A percentile compares a stretch with the other conserved stretches of the same genome.
Evolutionary conservation across 495 filamentous ascomycete genomes (phyloP).

Genomic region (Immersiella caudata): DNA sequence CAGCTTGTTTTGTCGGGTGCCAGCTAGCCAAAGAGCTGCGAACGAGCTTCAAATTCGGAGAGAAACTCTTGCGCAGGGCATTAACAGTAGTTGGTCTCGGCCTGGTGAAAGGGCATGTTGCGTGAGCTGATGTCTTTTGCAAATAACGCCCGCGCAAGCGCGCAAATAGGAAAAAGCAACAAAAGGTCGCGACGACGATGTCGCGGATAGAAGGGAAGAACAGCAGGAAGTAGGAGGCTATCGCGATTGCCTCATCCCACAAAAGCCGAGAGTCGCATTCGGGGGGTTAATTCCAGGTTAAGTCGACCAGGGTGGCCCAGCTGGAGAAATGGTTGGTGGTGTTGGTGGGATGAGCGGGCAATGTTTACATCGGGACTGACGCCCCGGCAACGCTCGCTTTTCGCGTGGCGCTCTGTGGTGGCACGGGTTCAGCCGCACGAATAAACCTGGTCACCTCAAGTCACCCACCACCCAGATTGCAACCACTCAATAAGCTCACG

Average conservation of each 20-base stretch:
- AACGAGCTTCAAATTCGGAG: neutral
- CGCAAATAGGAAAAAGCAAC: conserved; percentile 19
- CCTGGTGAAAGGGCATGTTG: conserved; percentile 15
- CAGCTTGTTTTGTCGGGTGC: neutral
- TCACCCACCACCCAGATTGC: neutral
- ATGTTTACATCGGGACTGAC: conserved; percentile 24
- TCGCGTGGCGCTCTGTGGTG: neutral
- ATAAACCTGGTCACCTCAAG: conserved; percentile 9
- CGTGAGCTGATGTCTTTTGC: conserved; percentile 18
- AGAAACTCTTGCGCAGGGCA: neutral
- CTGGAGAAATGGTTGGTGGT: neutral
- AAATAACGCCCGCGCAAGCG: conserved; percentile 19
- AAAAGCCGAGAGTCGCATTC: conserved; percentile 10
- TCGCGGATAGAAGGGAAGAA: conserved; percentile 7
- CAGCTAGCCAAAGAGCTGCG: neutral
- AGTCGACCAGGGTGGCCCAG: conserved; percentile 14
- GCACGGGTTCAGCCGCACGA: conserved; percentile 14
- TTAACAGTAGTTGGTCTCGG: neutral
- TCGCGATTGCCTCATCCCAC: conserved; percentile 17
- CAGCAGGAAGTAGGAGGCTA: conserved; percentile 5
- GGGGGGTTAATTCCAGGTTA: conserved; percentile 6
- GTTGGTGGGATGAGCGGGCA: neutral
- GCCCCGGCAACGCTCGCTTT: conserved; percentile 21
- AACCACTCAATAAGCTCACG: conserved; percentile 12
- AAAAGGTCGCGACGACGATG: neutral